A percentile compares a stretch with the other conserved stretches of the same genome.
These are phyloP conservation scores for Apiospora rasikravindrae DNA, from an alignment of 2,329 filamentous ascomycete genomes.

Conservation along the genomic window DNA sequence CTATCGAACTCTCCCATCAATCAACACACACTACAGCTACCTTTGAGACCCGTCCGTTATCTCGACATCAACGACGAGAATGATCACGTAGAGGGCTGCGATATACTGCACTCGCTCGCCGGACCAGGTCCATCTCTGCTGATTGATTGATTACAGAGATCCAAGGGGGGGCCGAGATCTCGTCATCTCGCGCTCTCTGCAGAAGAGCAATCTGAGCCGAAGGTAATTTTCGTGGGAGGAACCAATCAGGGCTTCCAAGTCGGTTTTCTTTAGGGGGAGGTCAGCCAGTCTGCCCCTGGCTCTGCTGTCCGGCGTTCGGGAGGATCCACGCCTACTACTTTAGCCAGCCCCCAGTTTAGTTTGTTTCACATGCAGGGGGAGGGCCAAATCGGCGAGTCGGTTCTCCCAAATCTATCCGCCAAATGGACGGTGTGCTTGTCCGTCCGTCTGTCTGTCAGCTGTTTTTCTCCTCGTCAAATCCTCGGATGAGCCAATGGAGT, in stretches of 20 bases:
- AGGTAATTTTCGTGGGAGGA: not conserved
- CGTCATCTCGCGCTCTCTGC: not conserved
- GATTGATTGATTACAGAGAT: not conserved
- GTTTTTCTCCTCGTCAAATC: not conserved
- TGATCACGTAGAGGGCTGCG: not conserved
- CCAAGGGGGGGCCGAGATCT: not conserved
- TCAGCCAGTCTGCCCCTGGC: too few relatives aligned
- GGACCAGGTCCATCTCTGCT: not conserved
- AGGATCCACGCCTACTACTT: not conserved
- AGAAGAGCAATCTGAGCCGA: not conserved
- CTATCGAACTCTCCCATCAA: conserved; percentile 9
- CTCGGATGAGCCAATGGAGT: too few relatives aligned
- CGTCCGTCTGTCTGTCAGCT: not conserved
- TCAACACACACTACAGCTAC: too few relatives aligned
- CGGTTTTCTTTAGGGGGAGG: not conserved
- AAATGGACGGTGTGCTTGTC: not conserved
- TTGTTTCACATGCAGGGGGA: not conserved
- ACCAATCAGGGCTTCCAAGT: not conserved
- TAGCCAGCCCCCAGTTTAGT: not conserved
- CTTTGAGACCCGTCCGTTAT: conserved; percentile 1
- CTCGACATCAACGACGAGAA: not conserved
- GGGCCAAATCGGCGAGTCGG: not conserved
- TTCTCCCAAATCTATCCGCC: not conserved
- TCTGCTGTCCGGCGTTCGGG: not conserved
- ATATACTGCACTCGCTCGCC: too few relatives aligned